Evolutionary conservation across 2,329 filamentous ascomycete species (phyloP).

Genomic region (Colletotrichum simmondsii): DNA sequence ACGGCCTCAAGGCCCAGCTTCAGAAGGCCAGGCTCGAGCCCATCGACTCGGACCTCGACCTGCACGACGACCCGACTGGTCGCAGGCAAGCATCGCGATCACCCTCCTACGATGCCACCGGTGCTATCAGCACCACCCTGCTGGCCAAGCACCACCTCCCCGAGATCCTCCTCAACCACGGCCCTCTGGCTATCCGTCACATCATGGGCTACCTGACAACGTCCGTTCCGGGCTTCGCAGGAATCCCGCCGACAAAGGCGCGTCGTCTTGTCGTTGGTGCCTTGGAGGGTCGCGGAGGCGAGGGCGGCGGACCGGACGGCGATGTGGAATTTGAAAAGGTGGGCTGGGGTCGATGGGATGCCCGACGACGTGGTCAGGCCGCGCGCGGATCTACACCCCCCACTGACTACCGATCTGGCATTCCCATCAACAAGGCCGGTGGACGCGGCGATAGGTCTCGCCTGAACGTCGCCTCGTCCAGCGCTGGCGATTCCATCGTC

Average conservation of each 20-base stretch:
- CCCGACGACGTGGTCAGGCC: slow-evolving; percentile 76
- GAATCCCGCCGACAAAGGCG: slow-evolving; percentile 89
- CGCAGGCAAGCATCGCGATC: slow-evolving; percentile 50
- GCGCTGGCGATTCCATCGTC: slow-evolving; percentile 76
- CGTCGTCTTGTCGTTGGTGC: slow-evolving; percentile 92
- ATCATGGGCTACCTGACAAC: slow-evolving; percentile 95
- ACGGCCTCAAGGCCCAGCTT: slow-evolving; percentile 78
- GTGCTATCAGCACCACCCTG: slow-evolving; percentile 85
- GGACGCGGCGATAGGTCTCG: slow-evolving; percentile 60
- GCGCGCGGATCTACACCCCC: slow-evolving; percentile 54
- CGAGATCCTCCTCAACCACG: slow-evolving; percentile 88
- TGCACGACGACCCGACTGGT: slow-evolving; percentile 62
- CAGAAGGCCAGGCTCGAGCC: slow-evolving; percentile 69
- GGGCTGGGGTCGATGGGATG: slow-evolving; percentile 97
- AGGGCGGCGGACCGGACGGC: slow-evolving; percentile 71
- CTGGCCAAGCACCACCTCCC: slow-evolving; percentile 92
- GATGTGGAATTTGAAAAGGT: slow-evolving; percentile 93
- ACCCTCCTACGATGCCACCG: slow-evolving; percentile 74
- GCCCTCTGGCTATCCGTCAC: slow-evolving; percentile 92
- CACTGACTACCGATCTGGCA: slow-evolving; percentile 59
- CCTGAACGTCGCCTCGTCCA: slow-evolving; percentile 64
- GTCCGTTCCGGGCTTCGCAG: slow-evolving; percentile 90
- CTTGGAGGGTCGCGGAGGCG: slow-evolving; percentile 79
- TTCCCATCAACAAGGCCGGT: slow-evolving; percentile 64
- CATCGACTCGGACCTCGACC: slow-evolving; percentile 88